phyloP scores from a whole-genome alignment of 768 basidiomycete genomes.

The Xerocomellus intermedius region DNA sequence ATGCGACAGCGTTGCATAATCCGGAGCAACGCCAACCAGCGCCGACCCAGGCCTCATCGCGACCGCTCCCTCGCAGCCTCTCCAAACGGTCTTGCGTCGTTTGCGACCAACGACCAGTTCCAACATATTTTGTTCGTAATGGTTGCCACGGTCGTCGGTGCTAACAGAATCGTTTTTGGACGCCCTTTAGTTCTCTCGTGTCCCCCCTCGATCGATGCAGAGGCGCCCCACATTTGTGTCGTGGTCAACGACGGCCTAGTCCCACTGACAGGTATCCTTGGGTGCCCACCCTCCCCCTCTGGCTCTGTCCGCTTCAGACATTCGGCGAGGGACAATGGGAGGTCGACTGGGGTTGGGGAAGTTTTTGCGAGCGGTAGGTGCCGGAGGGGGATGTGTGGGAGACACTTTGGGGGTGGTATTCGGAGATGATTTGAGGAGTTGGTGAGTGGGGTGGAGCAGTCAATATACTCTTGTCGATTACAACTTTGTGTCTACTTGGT shows the following conservation, averaged over 20 bases:
- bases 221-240: slow-evolving; percentile 54
- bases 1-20: too few species aligned
- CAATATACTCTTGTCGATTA: too few species aligned
- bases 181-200: not conserved
- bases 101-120: slow-evolving; percentile 86
- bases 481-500: too few species aligned
- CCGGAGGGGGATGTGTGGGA: too few species aligned
- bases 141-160: too few species aligned
- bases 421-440: too few species aligned
- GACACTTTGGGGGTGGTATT: too few species aligned
- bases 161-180: not conserved
- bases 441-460: too few species aligned
- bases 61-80: too few species aligned
- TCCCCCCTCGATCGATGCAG: slow-evolving; percentile 5
- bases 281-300: slow-evolving; percentile 56
- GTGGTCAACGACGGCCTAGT: slow-evolving; percentile 87
- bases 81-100: slow-evolving; percentile 82
- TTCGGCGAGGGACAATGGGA: slow-evolving; percentile 49
- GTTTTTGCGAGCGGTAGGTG: too few species aligned
- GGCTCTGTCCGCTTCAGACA: slow-evolving; percentile 61
- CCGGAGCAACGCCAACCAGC: too few species aligned
- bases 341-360: slow-evolving; percentile 17
- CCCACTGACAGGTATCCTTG: slow-evolving; percentile 73
- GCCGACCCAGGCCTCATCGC: too few species aligned
- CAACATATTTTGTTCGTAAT: slow-evolving; percentile 53